These are phyloP conservation scores for Lasiosphaeriaceae sp. DNA, from an alignment of 495 filamentous ascomycete species.

Conservation along the genomic window DNA sequence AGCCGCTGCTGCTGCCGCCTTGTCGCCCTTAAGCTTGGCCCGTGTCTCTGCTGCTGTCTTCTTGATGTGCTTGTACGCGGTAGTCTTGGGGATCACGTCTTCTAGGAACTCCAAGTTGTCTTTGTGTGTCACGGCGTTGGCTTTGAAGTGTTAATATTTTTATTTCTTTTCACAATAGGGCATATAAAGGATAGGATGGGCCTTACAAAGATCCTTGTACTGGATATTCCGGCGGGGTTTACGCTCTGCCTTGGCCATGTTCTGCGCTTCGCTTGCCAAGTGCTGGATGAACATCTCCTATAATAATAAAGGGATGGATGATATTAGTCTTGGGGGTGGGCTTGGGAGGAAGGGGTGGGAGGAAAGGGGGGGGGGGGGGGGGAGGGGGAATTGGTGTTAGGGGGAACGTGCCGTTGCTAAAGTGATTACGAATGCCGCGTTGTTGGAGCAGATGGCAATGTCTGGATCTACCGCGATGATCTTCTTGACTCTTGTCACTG, in stretches of 20 bases:
- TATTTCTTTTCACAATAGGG: background rate
- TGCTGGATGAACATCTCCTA: constrained; percentile 97
- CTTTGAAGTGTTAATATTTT: constrained; percentile 40
- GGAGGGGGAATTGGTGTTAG: background rate
- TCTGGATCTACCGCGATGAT: constrained; percentile 88
- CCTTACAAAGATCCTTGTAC: constrained; percentile 83
- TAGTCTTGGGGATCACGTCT: constrained; percentile 84
- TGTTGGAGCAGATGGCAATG: constrained; percentile 78
- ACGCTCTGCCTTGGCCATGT: constrained; percentile 81
- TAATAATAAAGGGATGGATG: background rate
- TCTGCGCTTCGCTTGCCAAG: constrained; percentile 77
- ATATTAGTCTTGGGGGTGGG: too few relatives aligned
- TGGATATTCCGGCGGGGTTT: constrained; percentile 93
- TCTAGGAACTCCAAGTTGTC: constrained; percentile 95
- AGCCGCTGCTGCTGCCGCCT: constrained; percentile 5
- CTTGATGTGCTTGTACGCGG: constrained; percentile 76
- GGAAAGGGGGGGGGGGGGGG: constrained; percentile 3
- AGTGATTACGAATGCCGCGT: constrained; percentile 91
- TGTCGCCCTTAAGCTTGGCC: constrained; percentile 34
- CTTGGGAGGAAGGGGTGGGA: too few relatives aligned
- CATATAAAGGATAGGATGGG: background rate
- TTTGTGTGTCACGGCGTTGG: constrained; percentile 79
- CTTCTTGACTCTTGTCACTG: constrained; percentile 90
- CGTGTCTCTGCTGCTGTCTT: constrained; percentile 41
- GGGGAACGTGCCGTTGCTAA: constrained; percentile 66